Conservation (phyloP, 371 early-diverging fungal species). For the Rozella allomycis region DNA sequence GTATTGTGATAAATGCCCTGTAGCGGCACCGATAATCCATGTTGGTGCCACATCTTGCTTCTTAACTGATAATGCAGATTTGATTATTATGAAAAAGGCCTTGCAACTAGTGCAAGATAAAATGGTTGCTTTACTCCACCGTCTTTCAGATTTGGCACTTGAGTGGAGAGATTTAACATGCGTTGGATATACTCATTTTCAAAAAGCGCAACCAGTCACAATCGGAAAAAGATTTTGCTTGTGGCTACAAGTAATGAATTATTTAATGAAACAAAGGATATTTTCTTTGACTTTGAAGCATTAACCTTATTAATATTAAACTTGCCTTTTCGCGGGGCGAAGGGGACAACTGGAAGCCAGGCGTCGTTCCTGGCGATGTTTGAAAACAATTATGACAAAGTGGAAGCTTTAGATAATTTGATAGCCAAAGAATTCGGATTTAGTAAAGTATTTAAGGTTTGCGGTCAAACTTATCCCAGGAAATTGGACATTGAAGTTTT, state of each 20-base stretch:
- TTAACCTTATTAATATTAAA: constrained; percentile 67
- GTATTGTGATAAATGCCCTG: constrained; percentile 69
- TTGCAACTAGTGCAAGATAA: constrained; percentile 74
- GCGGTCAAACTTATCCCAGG: constrained; percentile 92
- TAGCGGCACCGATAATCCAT: constrained; percentile 83
- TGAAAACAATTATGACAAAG: constrained; percentile 76
- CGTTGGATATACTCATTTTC: constrained; percentile 93
- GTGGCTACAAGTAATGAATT: too few species aligned
- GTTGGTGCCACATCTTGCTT: constrained; percentile 93
- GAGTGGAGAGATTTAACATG: constrained; percentile 68
- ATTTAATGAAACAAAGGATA: too few species aligned
- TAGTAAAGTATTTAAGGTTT: constrained; percentile 56
- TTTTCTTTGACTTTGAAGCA: constrained; percentile 87
- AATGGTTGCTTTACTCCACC: constrained; percentile 55
- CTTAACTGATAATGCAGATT: constrained; percentile 89
- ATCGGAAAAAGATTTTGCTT: constrained; percentile 92
- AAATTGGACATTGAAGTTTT: constrained; percentile 88
- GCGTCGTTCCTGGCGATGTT: constrained; percentile 89
- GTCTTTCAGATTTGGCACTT: constrained; percentile 51
- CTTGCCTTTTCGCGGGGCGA: constrained; percentile 81
- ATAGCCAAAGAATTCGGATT: constrained; percentile 81
- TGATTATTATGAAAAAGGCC: constrained; percentile 80
- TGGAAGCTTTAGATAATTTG: constrained; percentile 64
- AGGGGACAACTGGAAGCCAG: constrained; percentile 97
- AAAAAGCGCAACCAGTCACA: constrained; percentile 91